Conservation (phyloP, 306 rosid genomes). For the Macrotyloma uniflorum region DNA sequence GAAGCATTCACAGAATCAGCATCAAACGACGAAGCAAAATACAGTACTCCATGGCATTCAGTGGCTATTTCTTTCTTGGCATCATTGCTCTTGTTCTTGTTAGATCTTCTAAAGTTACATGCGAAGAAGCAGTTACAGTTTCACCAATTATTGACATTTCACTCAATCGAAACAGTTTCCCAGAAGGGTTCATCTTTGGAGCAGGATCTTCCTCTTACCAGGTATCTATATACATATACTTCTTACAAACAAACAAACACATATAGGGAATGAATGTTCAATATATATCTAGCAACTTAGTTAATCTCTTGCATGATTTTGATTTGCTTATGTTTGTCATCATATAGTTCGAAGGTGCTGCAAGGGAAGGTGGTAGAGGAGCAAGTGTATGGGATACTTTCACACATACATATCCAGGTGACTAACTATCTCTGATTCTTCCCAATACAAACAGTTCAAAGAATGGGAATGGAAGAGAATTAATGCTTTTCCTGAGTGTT, state of each 20-base stretch:
- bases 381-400: conserved; percentile 2
- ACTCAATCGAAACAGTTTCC: background rate
- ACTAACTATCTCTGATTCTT: background rate
- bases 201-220: conserved; percentile 6
- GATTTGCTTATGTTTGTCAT: background rate
- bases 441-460: background rate
- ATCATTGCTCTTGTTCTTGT: background rate
- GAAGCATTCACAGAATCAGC: background rate
- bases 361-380: conserved; percentile 3
- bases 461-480: background rate
- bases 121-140: background rate
- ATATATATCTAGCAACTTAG: background rate
- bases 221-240: background rate
- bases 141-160: background rate
- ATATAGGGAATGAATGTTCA: background rate
- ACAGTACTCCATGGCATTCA: background rate
- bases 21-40: background rate
- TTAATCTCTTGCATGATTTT: background rate
- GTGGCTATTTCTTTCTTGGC: background rate
- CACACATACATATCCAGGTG: background rate
- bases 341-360: conserved; percentile 12
- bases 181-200: background rate
- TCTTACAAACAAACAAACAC: background rate
- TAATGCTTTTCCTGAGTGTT: background rate
- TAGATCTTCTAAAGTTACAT: background rate